Conservation (phyloP, 306 rosid genomes). For the Pyrus betulifolia region DNA sequence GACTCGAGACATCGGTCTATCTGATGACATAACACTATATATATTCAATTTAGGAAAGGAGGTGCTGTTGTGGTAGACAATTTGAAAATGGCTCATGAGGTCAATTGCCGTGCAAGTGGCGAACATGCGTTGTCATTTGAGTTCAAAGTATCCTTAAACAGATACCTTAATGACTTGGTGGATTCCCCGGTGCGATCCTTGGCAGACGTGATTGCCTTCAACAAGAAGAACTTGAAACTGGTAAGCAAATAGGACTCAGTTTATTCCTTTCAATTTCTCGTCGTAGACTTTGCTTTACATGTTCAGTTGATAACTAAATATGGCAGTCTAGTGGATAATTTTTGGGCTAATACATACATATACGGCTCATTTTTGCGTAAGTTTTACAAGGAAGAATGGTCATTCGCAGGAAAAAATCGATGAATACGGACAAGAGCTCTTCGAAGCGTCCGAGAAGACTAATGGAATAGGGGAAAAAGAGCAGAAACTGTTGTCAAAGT, state of each 20-base stretch:
- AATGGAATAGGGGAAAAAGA: slow-evolving; percentile 17
- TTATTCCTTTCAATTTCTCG: not conserved
- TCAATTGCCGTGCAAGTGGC: not conserved
- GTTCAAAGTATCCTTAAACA: slow-evolving; percentile 14
- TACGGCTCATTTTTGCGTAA: not conserved
- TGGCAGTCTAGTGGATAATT: not conserved
- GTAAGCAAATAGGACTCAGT: not conserved
- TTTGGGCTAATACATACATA: not conserved
- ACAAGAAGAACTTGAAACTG: slow-evolving; percentile 1
- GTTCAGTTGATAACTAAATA: not conserved
- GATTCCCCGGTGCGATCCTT: slow-evolving; percentile 16
- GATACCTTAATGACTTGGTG: slow-evolving; percentile 16
- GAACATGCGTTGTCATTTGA: not conserved
- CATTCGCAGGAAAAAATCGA: slow-evolving; percentile 19
- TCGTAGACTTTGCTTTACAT: too few relatives aligned
- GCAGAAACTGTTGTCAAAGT: slow-evolving; percentile 8
- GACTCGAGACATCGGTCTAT: not conserved
- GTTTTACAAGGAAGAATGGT: not conserved
- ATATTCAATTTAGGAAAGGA: slow-evolving; percentile 23
- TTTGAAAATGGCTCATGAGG: slow-evolving; percentile 21
- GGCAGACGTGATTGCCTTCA: slow-evolving; percentile 21
- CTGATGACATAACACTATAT: not conserved
- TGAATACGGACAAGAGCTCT: slow-evolving; percentile 31
- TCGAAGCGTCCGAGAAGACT: slow-evolving; percentile 18
- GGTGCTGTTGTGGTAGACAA: slow-evolving; percentile 47